A percentile compares a stretch with the other conserved stretches of the same genome.
phyloP scores from a whole-genome alignment of 192 early-diverging fungal species.

The Helicostylum pulchrum region DNA sequence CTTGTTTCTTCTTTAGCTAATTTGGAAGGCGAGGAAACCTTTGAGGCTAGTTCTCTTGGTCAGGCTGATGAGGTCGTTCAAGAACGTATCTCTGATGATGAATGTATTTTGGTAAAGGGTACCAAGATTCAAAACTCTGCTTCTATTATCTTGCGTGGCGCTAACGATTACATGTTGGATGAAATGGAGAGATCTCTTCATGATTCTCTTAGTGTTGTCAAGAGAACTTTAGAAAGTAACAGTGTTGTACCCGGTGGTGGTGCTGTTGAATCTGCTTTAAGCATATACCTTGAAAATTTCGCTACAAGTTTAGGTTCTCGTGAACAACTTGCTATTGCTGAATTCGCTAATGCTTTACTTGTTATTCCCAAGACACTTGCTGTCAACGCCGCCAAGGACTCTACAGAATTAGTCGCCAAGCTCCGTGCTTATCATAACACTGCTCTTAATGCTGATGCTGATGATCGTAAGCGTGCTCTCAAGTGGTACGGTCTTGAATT shows the following conservation, averaged over 20 bases:
- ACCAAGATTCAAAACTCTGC: conserved; percentile 84
- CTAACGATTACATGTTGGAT: conserved; percentile 99
- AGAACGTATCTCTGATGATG: conserved; percentile 98
- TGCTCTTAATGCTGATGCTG: conserved; percentile 70
- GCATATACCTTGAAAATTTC: conserved; percentile 98
- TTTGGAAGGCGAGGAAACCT: conserved; percentile 97
- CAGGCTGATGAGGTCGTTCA: conserved; percentile 95
- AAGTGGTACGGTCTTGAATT: conserved; percentile 94
- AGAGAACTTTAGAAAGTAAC: conserved; percentile 93
- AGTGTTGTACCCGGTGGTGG: conserved; percentile 97
- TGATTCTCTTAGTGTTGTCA: conserved; percentile 92
- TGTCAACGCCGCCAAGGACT: conserved; percentile 97
- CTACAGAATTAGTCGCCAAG: conserved; percentile 94
- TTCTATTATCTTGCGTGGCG: conserved; percentile 95
- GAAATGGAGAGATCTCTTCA: conserved; percentile 99
- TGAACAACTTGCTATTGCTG: conserved; percentile 97
- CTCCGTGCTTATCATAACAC: conserved; percentile 95
- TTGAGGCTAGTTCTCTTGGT: conserved; percentile 85
- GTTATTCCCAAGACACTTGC: conserved; percentile 97
- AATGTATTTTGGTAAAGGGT: conserved; percentile 93
- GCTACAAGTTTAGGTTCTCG: conserved; percentile 94
- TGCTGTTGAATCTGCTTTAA: conserved; percentile 91
- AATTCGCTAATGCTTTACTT: conserved; percentile 93
- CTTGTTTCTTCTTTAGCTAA: conserved; percentile 94
- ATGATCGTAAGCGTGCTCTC: conserved; percentile 69